phyloP scores from a whole-genome alignment of 2,329 filamentous ascomycete genomes.

The Trichoderma citrinoviride region DNA sequence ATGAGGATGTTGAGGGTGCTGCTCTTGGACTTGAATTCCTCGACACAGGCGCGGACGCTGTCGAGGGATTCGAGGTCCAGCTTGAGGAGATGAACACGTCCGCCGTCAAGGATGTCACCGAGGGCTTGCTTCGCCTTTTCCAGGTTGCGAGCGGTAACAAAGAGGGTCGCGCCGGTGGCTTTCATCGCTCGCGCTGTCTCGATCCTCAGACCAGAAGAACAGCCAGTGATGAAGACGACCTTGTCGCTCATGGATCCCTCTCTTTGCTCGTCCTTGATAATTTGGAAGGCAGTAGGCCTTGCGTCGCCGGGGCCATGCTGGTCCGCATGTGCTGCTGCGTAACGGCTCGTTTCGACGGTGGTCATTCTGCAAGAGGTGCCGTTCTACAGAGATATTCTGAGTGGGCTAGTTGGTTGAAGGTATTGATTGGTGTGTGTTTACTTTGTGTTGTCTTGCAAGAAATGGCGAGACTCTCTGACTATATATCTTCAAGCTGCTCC shows the following conservation, averaged over 20 bases:
- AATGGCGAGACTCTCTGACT: neutral
- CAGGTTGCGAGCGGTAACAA: slow-evolving; percentile 29
- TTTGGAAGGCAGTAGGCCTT: slow-evolving; percentile 41
- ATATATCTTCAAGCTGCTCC: neutral
- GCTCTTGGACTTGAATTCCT: slow-evolving; percentile 24
- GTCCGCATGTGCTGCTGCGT: slow-evolving; percentile 36
- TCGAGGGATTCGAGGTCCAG: slow-evolving; percentile 31
- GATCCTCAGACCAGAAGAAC: slow-evolving; percentile 43
- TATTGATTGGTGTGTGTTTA: neutral
- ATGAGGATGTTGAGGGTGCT: slow-evolving; percentile 37
- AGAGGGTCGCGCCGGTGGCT: slow-evolving; percentile 34
- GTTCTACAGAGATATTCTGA: neutral
- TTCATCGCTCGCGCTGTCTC: slow-evolving; percentile 45
- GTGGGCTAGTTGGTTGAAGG: too few species aligned
- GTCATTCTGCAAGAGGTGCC: neutral
- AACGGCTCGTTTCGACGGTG: slow-evolving; percentile 7
- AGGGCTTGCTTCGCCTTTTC: slow-evolving; percentile 28
- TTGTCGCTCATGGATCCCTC: slow-evolving; percentile 37
- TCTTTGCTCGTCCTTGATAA: slow-evolving; percentile 38
- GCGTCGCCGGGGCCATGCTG: slow-evolving; percentile 38
- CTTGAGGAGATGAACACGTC: slow-evolving; percentile 26
- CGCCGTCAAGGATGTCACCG: slow-evolving; percentile 22
- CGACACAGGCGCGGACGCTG: slow-evolving; percentile 28
- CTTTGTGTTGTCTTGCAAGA: too few species aligned
- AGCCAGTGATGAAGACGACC: slow-evolving; percentile 45